Base-by-base conservation (phyloP, 1,284 basidiomycete genomes). In the Trametes sp. region DNA sequence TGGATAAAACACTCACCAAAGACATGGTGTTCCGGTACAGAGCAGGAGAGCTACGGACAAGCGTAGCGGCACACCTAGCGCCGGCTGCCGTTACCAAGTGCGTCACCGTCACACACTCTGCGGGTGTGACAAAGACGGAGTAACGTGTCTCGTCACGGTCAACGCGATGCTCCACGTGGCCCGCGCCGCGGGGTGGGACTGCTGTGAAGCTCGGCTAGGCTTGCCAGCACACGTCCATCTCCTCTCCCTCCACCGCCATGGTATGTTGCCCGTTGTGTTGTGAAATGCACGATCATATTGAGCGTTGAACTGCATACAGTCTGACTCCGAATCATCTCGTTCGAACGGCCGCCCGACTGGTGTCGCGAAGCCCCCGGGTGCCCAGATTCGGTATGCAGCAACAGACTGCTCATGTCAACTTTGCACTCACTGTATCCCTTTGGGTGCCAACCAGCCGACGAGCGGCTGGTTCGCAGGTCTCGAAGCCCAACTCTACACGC, bases 401-500 rank as follows among this genome's bases (percentile, higher is more conserved):
- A 33, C 5, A 10, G 11, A 11, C 29, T 45, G 38, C 10, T 21
- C 19, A 36, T 7, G 21, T 26, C 8, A 24, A 11, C n/a, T n/a
- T n/a, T n/a, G n/a, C n/a, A n/a, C n/a, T n/a, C n/a, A n/a, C n/a
- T n/a, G n/a, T n/a, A n/a, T n/a, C n/a, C n/a, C n/a, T n/a, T n/a
- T n/a, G n/a, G n/a, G n/a, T n/a, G n/a, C 41, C 7, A 41, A 61
- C 31, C 69, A 96, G 94, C 73, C 91, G 96, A 78, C 87, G 96
- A 75, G 93, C 94, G 64, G 83, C 89, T 63, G 85, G 82, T 59
- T 79, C 83, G 45, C 84, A 87, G 67, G 90, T 83, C 19, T 82
- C 90, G 54, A 90, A 87, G 76, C 96, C 97, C 36, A 94, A 95
- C 74, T 97, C 95, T 8, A 80, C 92, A 21, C 89, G 97, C 54